Conservation (phyloP, 2,329 filamentous ascomycete species). For the Ophiosphaerella korrae region DNA sequence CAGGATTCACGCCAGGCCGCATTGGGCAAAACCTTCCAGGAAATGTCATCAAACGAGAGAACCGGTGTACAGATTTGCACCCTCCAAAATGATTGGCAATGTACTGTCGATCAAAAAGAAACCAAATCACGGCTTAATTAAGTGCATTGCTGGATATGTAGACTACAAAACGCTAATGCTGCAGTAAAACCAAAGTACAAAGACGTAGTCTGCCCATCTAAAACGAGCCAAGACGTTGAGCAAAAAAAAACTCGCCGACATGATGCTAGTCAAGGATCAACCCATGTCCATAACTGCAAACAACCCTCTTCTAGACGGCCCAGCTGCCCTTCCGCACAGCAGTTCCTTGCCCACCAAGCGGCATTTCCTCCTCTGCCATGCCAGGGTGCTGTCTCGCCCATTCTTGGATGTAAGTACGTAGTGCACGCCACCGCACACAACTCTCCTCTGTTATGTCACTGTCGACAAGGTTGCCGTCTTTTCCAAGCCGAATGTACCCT, state of each 20-base stretch:
- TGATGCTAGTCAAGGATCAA: not conserved
- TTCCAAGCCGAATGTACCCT: constrained; percentile 71
- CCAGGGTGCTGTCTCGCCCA: constrained; percentile 88
- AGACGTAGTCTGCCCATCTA: no score
- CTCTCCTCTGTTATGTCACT: constrained; percentile 56
- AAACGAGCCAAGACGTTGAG: not conserved
- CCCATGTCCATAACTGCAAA: not conserved
- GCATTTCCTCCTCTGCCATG: constrained; percentile 52
- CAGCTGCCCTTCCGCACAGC: constrained; percentile 56
- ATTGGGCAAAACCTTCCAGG: no score
- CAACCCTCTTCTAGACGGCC: constrained; percentile 38
- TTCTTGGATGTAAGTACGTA: constrained; percentile 82
- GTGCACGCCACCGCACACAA: constrained; percentile 80
- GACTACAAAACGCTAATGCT: no score
- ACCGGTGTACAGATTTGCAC: no score
- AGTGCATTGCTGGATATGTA: no score
- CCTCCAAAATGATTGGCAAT: no score
- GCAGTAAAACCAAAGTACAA: no score
- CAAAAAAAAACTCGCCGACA: not conserved
- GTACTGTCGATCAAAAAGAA: no score
- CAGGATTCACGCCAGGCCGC: no score
- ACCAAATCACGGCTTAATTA: no score
- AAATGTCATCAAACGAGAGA: no score
- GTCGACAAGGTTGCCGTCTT: constrained; percentile 54
- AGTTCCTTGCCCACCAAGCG: constrained; percentile 48